Base-by-base conservation (phyloP, 2,329 filamentous ascomycete species). In the Gyromitra esculenta region DNA sequence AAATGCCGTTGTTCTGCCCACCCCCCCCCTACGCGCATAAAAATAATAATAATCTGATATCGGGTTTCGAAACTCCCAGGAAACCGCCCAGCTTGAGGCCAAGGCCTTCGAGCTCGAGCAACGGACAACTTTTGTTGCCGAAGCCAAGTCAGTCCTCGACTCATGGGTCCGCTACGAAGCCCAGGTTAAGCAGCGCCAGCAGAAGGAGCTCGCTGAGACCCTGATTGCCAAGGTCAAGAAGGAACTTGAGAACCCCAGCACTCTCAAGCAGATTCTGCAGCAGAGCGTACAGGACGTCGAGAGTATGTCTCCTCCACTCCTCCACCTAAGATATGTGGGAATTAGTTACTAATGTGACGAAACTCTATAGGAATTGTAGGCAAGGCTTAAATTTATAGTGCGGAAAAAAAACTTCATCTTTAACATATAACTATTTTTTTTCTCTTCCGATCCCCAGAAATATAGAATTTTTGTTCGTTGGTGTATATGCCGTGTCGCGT, bases 121-220 rank as follows among this genome's bases (percentile, higher is more conserved):
- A 87, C 91, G 91, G 87, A 97, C 95, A 78, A 92, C 94, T 82
- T 88, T 99, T 81, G 94, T 94, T 76, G 87, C 90, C 80, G 96
- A 99, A 89, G 95, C 95, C 83, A 99, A 97, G 91, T 83, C 89
- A 78, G 96, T 98, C 76, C 91, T 99, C 80, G 96, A 99, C 85
- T 97, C 94, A 75, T 99, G 96, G 96, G 94, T 98, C 80, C 92
- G 96, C 84, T 99, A 99, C 86, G 96, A 99, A 88, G 88, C 92
- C 82, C 96, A 98, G 88, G 94, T 99, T 84, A 99, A 98, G 92
- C 92, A 95, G 88, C 92, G 96, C 85, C 94, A 99, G 88, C 96
- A 99, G 89, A 91, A 89, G 86, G 96, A 99, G 89, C 90, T 99
- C 81, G 93, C 96, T 80, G 91, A 97, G 84, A 90, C 87, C 85